These are phyloP conservation scores for Cytospora schulzeri DNA, from an alignment of 2,329 filamentous ascomycete species.

Conservation along the genomic window DNA sequence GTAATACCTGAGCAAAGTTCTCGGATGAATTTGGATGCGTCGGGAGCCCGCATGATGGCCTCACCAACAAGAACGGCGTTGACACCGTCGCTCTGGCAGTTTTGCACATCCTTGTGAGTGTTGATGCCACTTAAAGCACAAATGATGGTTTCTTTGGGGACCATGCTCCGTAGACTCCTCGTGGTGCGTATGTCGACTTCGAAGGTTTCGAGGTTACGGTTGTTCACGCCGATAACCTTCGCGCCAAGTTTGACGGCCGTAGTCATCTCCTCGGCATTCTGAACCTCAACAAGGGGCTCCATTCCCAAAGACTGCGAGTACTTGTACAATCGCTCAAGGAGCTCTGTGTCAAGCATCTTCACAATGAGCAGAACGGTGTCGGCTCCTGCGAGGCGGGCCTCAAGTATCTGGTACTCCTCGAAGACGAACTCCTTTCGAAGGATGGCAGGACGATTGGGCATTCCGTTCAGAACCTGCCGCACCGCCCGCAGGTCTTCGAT, in stretches of 20 bases:
- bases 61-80: conserved; percentile 94
- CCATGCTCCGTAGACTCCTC: conserved; percentile 82
- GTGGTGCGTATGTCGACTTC: conserved; percentile 95
- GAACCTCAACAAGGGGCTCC: conserved; percentile 97
- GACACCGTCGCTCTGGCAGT: conserved; percentile 86
- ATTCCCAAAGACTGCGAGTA: conserved; percentile 91
- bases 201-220: conserved; percentile 93
- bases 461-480: conserved; percentile 82
- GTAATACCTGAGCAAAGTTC: conserved; percentile 71
- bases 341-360: conserved; percentile 85
- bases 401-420: conserved; percentile 96
- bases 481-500: conserved; percentile 91
- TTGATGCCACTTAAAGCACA: conserved; percentile 95
- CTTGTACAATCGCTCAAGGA: conserved; percentile 77
- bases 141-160: conserved; percentile 82
- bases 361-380: conserved; percentile 96
- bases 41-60: conserved; percentile 87
- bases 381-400: conserved; percentile 88
- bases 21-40: conserved; percentile 81
- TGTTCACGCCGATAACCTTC: conserved; percentile 95
- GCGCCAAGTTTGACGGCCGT: conserved; percentile 83
- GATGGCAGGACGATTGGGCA: conserved; percentile 90
- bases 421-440: conserved; percentile 97
- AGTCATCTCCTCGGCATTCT: conserved; percentile 90
- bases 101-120: conserved; percentile 81